Evolutionary conservation across 75 land plant genomes (phyloP).

Genomic region (Ceratopteris richardii): DNA sequence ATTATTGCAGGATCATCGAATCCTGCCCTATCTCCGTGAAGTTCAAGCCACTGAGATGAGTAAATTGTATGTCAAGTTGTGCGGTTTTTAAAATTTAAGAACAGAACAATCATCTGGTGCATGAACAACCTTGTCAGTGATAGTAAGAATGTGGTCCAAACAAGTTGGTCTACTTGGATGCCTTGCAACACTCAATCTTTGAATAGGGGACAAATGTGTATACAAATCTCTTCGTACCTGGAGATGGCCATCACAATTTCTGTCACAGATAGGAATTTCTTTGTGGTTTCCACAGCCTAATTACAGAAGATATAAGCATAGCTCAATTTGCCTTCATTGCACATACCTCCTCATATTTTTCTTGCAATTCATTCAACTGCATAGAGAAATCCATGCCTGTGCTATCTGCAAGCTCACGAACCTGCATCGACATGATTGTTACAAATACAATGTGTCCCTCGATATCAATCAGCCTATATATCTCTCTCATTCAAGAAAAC

Average conservation of each 20-base stretch:
- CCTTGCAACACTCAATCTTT: slow-evolving; percentile 75
- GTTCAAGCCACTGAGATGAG: slow-evolving; percentile 69
- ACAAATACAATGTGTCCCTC: neutral
- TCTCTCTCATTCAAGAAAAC: no score
- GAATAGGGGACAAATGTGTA: slow-evolving; percentile 62
- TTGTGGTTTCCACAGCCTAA: no score
- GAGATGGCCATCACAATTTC: neutral
- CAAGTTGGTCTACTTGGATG: slow-evolving; percentile 94
- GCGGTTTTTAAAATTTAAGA: neutral
- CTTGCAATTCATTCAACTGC: slow-evolving; percentile 52
- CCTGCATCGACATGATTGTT: slow-evolving; percentile 24
- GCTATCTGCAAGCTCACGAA: slow-evolving; percentile 61
- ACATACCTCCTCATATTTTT: slow-evolving; percentile 62
- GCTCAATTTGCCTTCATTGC: no score
- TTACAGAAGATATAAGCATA: no score
- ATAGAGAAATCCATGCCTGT: slow-evolving; percentile 80
- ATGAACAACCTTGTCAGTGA: slow-evolving; percentile 70
- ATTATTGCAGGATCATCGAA: slow-evolving; percentile 93
- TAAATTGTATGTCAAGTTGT: neutral
- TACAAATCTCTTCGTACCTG: slow-evolving; percentile 73
- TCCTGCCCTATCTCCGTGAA: slow-evolving; percentile 91
- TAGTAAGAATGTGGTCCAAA: slow-evolving; percentile 81
- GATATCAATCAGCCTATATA: neutral
- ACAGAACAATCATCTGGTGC: neutral
- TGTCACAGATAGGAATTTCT: neutral